Evolutionary conservation across 176 grass and related monocot species (phyloP), one percentile per base, ranked within the genome.

Genomic region (Oryza meyeriana): DNA sequence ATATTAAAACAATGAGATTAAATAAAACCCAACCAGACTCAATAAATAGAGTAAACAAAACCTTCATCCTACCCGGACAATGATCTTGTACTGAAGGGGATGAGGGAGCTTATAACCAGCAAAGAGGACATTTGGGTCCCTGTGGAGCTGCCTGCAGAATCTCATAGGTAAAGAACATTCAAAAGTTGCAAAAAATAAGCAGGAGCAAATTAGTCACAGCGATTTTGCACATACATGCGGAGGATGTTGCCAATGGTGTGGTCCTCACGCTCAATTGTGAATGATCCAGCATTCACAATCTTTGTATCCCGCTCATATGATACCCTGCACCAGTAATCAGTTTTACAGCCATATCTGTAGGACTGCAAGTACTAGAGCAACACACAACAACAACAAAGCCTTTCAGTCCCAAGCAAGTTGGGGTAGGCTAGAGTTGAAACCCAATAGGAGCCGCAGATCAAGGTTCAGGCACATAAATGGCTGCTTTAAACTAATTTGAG

Each of bases 241-340:
- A 89, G 64, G 4, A 89, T 89, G 64, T 89, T 89, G 55, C 87
- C 87, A 3, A 89, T 61, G 25, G 87, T 89, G 70, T 89, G 82
- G 71, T 89, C 87, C 82, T 89, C 87, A 16, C 82, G 87, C 72
- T 89, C 87, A 29, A 89, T 42, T 45, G 87, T 85, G 77, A 89
- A 89, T 4, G 87, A 85, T 7, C 64, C 82, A 40, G 87, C 87
- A 81, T 85, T 89, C 71, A 89, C 78, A 30, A 89, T 89, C 87
- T 89, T 89, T 27, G 87, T 89, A 62, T 89, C 87, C 38, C 83
- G 74, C 52, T 89, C 87, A 34, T 85, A 85, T 38, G 87, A 89
- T 10, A 85, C 82, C 64, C 87, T 89, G 64, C 41, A 52, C 29
- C 47, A 48, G 29, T 71, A 38, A 48, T 25, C 22, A 50, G 76